Evolutionary conservation across 495 filamentous ascomycete species (phyloP), one percentile per base, ranked within the genome.

Genomic region (Parachaetomium inaequale): DNA sequence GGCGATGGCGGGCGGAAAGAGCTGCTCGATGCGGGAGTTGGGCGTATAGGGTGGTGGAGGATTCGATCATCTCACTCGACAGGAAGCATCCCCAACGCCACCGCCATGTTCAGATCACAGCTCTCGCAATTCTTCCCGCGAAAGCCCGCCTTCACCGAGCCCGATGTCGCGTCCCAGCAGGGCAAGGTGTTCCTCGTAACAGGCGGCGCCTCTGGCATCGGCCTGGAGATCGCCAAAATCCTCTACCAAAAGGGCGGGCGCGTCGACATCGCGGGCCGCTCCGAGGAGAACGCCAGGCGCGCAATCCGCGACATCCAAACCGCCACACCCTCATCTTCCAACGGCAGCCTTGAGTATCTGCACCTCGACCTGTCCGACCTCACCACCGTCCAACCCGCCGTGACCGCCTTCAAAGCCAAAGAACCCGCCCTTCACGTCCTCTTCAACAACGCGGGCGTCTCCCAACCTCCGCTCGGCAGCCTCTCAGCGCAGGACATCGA

Each of bases 201-300:
- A 0, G 79, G 79, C 29, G 77, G 69, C 31, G 56, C 67, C 14
- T 72, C 72, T 2, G 79, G 79, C 10, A 72, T 83, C 40, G 81
- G 79, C 15, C 62, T 70, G 17, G 75, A 76, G 50, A 70, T 82
- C 17, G 68, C 67, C 55, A 70, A 66, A 28, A 74, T 78, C 0
- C 73, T 82, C 17, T 81, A 81, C 58, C 64, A 34, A 4, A 70
- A 70, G 57, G 65, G 70, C 11, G 81, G 56, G 25, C 72, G 65
- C 12, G 73, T 84, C 0, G 81, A 82, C 66, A 68, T 84, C 4
- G 75, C 76, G 7, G 75, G 72, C 32, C 75, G 82, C 21, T 78
- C 77, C 5, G 52, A 68, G 31, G 36, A 45, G 6, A 68, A 67
- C 10, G 65, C 49, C 11, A 42, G n/a, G 2, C 11, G 64, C 34